A percentile compares a stretch with the other conserved stretches of the same genome.
Evolutionary conservation across 1,139 yeast genomes (phyloP).

Genomic region (Diutina catenulata): DNA sequence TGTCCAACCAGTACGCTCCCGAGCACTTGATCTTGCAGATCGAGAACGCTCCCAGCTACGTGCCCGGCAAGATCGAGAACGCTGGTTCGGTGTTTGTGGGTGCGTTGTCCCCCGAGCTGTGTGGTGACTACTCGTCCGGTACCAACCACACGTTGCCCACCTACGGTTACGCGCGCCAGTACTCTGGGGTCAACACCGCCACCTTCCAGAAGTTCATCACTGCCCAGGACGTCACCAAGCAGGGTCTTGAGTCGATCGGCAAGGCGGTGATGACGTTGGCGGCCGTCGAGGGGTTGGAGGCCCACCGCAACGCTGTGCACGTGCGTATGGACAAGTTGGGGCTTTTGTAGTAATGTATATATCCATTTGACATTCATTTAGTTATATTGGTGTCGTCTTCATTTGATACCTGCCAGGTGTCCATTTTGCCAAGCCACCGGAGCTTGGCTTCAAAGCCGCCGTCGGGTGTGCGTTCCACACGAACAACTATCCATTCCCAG

Average conservation of each 20-base stretch:
- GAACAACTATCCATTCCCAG: too few relatives aligned
- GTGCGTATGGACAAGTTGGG: slow-evolving; percentile 81
- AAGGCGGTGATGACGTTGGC: slow-evolving; percentile 95
- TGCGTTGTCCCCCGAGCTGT: slow-evolving; percentile 89
- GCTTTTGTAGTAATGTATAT: slow-evolving; percentile 10
- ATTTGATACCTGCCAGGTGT: too few relatives aligned
- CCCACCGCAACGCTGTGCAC: slow-evolving; percentile 92
- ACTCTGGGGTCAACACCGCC: slow-evolving; percentile 93
- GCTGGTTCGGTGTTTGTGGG: slow-evolving; percentile 98
- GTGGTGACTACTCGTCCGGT: slow-evolving; percentile 97
- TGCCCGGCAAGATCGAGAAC: slow-evolving; percentile 62
- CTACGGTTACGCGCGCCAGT: slow-evolving; percentile 94
- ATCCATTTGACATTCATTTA: neutral
- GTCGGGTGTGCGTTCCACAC: too few relatives aligned
- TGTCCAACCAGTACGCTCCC: slow-evolving; percentile 90
- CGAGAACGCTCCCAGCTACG: slow-evolving; percentile 61
- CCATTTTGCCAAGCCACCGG: too few relatives aligned
- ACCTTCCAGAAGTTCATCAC: slow-evolving; percentile 94
- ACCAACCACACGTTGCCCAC: slow-evolving; percentile 97
- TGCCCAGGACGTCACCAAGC: slow-evolving; percentile 75
- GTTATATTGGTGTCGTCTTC: neutral
- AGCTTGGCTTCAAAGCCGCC: too few relatives aligned
- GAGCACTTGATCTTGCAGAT: slow-evolving; percentile 93
- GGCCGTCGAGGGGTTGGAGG: slow-evolving; percentile 94
- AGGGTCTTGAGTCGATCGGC: slow-evolving; percentile 81